phyloP scores from a whole-genome alignment of 2,329 filamentous ascomycete genomes.

The Paracorniculantispora psalliotae region DNA sequence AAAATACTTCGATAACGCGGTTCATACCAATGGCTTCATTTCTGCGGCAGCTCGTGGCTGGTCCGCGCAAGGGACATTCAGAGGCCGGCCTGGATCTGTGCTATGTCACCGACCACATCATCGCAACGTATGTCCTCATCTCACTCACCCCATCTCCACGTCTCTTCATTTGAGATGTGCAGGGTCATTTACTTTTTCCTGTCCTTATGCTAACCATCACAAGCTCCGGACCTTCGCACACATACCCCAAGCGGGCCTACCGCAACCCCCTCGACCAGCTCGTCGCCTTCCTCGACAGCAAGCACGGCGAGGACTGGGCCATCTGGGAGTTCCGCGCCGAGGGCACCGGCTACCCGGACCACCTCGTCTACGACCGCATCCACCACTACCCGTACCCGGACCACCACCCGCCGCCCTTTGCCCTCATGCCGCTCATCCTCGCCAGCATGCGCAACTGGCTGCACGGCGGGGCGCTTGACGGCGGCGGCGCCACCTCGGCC shows the following conservation, averaged over 20 bases:
- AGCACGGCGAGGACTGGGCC: slow-evolving; percentile 79
- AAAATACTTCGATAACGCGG: neutral
- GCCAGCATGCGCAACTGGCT: slow-evolving; percentile 91
- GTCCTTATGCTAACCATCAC: slow-evolving; percentile 18
- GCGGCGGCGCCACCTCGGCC: slow-evolving; percentile 1
- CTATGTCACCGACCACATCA: slow-evolving; percentile 83
- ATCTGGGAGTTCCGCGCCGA: slow-evolving; percentile 99
- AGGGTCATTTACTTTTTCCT: neutral
- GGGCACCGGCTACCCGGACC: slow-evolving; percentile 90
- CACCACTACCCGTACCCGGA: slow-evolving; percentile 95
- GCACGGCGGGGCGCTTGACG: slow-evolving; percentile 41
- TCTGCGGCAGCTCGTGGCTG: slow-evolving; percentile 85
- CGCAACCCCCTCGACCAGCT: slow-evolving; percentile 87
- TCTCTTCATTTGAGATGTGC: neutral
- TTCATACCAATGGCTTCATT: slow-evolving; percentile 61
- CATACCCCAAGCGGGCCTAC: slow-evolving; percentile 87
- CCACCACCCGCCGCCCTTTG: slow-evolving; percentile 92
- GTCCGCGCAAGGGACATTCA: slow-evolving; percentile 75
- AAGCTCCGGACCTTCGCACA: slow-evolving; percentile 84
- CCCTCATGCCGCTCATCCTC: slow-evolving; percentile 81
- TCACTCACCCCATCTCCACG: neutral
- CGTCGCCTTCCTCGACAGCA: slow-evolving; percentile 79
- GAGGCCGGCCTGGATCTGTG: slow-evolving; percentile 90
- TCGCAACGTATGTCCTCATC: slow-evolving; percentile 48
- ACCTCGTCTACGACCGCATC: slow-evolving; percentile 78